These are phyloP conservation scores for Mycosphaerella arachidis DNA, from an alignment of 2,329 filamentous ascomycete genomes.

Conservation along the genomic window DNA sequence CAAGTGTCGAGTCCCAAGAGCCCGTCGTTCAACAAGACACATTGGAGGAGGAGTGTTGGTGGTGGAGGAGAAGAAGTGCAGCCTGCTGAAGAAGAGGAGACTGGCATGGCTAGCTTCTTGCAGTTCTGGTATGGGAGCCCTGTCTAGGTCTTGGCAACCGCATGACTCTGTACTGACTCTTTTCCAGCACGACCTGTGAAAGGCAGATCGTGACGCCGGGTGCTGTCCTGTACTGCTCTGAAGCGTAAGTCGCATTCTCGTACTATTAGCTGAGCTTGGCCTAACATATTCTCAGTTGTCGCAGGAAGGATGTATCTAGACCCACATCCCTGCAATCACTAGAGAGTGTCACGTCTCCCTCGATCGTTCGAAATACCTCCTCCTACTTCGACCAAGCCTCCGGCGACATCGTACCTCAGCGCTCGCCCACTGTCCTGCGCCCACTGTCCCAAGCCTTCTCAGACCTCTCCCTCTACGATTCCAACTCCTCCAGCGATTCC, in stretches of 20 bases:
- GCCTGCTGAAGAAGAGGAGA: constrained; percentile 40
- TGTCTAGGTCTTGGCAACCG: background rate
- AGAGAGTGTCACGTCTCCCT: constrained; percentile 27
- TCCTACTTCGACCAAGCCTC: constrained; percentile 23
- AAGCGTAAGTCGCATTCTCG: constrained; percentile 48
- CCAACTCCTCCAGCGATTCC: constrained; percentile 14
- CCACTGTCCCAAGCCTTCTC: constrained; percentile 38
- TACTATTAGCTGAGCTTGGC: background rate
- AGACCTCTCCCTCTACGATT: constrained; percentile 34
- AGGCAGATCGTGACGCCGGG: constrained; percentile 60
- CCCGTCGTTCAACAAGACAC: constrained; percentile 9
- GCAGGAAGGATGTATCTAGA: constrained; percentile 38
- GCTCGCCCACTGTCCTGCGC: constrained; percentile 42
- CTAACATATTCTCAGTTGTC: constrained; percentile 37
- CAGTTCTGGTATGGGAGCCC: constrained; percentile 46
- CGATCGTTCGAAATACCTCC: constrained; percentile 14
- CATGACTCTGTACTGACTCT: constrained; percentile 7
- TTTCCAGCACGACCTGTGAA: constrained; percentile 57
- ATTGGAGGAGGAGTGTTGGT: constrained; percentile 20
- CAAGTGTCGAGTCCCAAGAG: constrained; percentile 12
- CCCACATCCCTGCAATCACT: constrained; percentile 18
- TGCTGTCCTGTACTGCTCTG: constrained; percentile 61
- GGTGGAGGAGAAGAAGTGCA: constrained; percentile 13
- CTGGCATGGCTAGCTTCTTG: constrained; percentile 50
- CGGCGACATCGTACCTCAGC: constrained; percentile 45